Percentiles rank a stretch among this genome's conserved stretches.
These are phyloP conservation scores for Dillenia turbinata DNA, from an alignment of 164 flowering plant genomes.

Conservation along the genomic window DNA sequence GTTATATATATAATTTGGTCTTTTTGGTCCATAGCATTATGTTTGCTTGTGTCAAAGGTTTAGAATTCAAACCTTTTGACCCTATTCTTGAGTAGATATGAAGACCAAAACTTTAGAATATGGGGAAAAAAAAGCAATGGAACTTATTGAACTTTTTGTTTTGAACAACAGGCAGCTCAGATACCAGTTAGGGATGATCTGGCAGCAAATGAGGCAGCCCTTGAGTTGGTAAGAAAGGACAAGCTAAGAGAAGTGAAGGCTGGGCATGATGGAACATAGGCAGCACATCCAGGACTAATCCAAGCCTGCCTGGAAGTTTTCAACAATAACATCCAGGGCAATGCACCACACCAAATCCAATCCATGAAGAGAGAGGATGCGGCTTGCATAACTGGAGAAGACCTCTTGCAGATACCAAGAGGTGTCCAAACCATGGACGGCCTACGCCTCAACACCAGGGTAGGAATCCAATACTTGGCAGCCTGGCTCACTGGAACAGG, in stretches of 20 bases:
- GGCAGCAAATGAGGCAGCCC: conserved; percentile 75
- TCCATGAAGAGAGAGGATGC: conserved; percentile 61
- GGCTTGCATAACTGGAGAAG: conserved; percentile 52
- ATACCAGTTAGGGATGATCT: conserved; percentile 87
- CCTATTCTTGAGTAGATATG: too few species aligned
- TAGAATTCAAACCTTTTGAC: too few species aligned
- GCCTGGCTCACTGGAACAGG: conserved; percentile 92
- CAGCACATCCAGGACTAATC: conserved; percentile 91
- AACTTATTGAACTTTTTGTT: too few species aligned
- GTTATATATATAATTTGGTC: too few species aligned
- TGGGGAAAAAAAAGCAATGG: neutral
- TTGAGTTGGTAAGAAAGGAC: conserved; percentile 78
- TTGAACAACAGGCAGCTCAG: conserved; percentile 77
- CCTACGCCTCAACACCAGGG: conserved; percentile 77
- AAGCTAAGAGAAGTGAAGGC: conserved; percentile 81
- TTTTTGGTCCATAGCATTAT: too few species aligned
- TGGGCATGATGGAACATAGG: conserved; percentile 97
- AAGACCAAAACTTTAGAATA: too few species aligned
- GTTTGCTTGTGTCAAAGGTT: too few species aligned
- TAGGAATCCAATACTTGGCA: conserved; percentile 85
- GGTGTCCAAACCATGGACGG: conserved; percentile 83
- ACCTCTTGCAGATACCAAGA: conserved; percentile 60
- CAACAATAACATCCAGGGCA: conserved; percentile 46
- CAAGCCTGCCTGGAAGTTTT: conserved; percentile 70
- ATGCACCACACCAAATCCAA: conserved; percentile 59